These are phyloP conservation scores for Leccinum angustisporum DNA, from an alignment of 1,284 basidiomycete species.

Conservation along the genomic window DNA sequence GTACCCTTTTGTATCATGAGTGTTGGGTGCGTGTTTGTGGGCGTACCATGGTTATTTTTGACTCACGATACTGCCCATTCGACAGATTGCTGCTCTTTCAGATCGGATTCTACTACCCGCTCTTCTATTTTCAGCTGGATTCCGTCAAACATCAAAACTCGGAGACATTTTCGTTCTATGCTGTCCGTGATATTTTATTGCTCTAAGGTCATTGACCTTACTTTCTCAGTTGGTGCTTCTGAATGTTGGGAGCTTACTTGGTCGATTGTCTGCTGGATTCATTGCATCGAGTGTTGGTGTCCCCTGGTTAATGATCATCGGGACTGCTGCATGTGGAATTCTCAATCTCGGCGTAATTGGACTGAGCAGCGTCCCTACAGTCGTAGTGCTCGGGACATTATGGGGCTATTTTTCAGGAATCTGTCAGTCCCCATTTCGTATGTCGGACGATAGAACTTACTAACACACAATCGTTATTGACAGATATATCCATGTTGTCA, in stretches of 20 bases:
- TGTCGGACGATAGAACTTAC: constrained; percentile 2
- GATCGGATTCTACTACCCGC: constrained; percentile 23
- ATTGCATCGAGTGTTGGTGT: constrained; percentile 24
- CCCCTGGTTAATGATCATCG: constrained; percentile 14
- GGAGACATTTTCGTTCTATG: constrained; percentile 33
- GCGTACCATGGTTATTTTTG: neutral
- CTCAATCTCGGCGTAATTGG: constrained; percentile 31
- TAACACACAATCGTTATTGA: neutral
- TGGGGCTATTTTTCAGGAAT: constrained; percentile 42
- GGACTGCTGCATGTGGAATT: constrained; percentile 30
- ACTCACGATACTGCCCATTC: neutral
- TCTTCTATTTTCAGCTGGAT: constrained; percentile 35
- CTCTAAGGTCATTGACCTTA: neutral
- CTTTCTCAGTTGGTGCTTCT: constrained; percentile 25
- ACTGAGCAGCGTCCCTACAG: constrained; percentile 16
- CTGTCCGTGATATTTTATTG: constrained; percentile 15
- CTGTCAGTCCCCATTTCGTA: constrained; percentile 27
- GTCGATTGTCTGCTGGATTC: constrained; percentile 28
- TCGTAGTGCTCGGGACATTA: constrained; percentile 21
- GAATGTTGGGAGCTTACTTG: constrained; percentile 27
- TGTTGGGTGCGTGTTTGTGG: constrained; percentile 21
- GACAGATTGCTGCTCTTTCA: constrained; percentile 22
- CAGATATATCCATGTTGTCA: constrained; percentile 35
- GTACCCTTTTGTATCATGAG: constrained; percentile 23
- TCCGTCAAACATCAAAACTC: constrained; percentile 27